Base-by-base conservation (phyloP, 345 rosid species). In the Brassica carinata region DNA sequence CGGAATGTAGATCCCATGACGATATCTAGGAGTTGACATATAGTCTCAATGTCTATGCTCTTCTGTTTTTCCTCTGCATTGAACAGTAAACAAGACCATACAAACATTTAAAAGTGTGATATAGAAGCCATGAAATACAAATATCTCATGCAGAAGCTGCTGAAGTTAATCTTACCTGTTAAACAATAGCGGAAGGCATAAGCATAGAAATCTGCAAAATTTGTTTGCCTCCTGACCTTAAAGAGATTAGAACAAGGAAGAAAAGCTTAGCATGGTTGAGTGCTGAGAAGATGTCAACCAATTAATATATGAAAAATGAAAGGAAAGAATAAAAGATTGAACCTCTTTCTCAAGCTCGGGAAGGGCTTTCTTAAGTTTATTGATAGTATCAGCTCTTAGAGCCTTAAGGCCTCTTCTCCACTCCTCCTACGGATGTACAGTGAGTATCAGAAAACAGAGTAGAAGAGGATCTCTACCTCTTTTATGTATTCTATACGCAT, bases 41-140 rank as follows among this genome's bases (percentile, higher is more conserved):
- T 91, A 78, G 90, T 96, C 83, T 96, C 99, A 36, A 92, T 87
- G 87, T 96, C 99, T 55, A 96, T 88, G 83, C 89, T 86, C 88
- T 93, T 96, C 80, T 96, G 98, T 81, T 89, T 93, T 85, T 96
- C 99, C 90, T 96, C 99, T 96, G 86, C 71, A 79, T 80, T 19
- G 72, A 74, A 33, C 67, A 82, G 45, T 61, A 68, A 43, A 11
- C 11, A 74, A 10, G 27, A 29, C 65, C 53, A 75, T n/a, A 69
- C 36, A 64, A 2, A 45, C 74, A 69, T 18, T 5, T 2, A 51
- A 53, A 51, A 36, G 8, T 8, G 45, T 19, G 11, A 74, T 48
- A 26, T 0, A 34, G 6, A 69, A 62, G 67, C 57, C 15, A 4
- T 5, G 18, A 38, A 36, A 27, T 15, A 31, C 27, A 45, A 57